Base-by-base conservation (phyloP, 2,329 filamentous ascomycete species). In the Cadophora malorum region DNA sequence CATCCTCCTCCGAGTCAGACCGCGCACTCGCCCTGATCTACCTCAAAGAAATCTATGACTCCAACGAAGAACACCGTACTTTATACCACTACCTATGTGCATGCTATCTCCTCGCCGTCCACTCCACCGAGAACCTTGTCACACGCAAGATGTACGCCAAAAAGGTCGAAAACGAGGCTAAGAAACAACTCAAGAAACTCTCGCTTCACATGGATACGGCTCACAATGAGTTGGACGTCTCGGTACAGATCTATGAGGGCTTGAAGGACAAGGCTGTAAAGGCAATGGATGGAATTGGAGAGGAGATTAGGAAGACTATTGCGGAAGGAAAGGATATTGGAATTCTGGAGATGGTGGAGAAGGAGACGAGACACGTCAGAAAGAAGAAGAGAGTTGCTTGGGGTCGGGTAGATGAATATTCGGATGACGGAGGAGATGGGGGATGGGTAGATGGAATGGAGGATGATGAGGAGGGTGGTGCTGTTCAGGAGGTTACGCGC, bases 361-460 rank as follows among this genome's bases (percentile, higher is more conserved):
- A 21, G 45, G 33, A 59, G 21, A 38, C 33, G 2, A 6, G 35
- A 16, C 56, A 59, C 16, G 56, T 45, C 10, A 59, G 25, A 35
- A 59, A 59, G 56, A 59, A 59, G 28, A 31, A 55, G 35, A 23
- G 38, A 35, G 33, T 58, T 9, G 23, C 19, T 4, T 58, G 55
- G 55, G 55, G 55, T 58, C 4, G 55, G 19, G 28, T 12, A 16
- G 28, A 19, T 33, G 19, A 16, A 3, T 58, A 58, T 58, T 33
- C 33, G 4, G 55, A n/a, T 38, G 55, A 58, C 21, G 55, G 28
- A 58, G 33, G 31, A 38, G 9, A 16, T 38, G 9, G 10, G 14
- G 16, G 41, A 45, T 16, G 41, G 41, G 14, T 3, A 3, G 55
- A 38, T 1, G 33, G 23, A 3, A 4, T 23, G 1, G 35, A 59